phyloP scores from a whole-genome alignment of 306 rosid genomes.

The Purshia tridentata region DNA sequence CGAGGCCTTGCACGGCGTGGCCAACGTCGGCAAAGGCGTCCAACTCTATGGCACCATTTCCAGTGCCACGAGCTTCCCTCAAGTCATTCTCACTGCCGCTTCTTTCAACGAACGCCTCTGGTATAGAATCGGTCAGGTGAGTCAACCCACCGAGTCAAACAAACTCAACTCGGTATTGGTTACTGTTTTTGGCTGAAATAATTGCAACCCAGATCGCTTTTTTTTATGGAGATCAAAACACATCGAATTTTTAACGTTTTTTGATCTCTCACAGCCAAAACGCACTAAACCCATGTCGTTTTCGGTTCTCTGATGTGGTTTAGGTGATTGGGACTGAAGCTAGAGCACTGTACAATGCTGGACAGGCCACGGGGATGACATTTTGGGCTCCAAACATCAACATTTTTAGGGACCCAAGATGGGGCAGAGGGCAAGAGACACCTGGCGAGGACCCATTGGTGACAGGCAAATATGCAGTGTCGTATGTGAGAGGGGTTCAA shows the following conservation, averaged over 20 bases:
- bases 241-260: not conserved
- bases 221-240: not conserved
- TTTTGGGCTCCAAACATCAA: conserved; percentile 97
- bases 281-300: no score
- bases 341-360: conserved; percentile 72
- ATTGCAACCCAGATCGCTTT: not conserved
- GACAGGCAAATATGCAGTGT: conserved; percentile 56
- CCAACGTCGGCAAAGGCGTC: conserved; percentile 52
- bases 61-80: conserved; percentile 87
- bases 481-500: conserved; percentile 81
- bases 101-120: conserved; percentile 71
- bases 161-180: not conserved
- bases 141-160: conserved; percentile 8
- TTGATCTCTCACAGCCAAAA: not conserved
- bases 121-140: conserved; percentile 72
- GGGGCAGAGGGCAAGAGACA: conserved; percentile 99
- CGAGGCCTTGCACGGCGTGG: conserved; percentile 85
- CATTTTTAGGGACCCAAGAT: conserved; percentile 89
- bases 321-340: conserved; percentile 77
- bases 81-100: conserved; percentile 87
- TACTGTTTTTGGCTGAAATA: not conserved
- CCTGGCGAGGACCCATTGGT: conserved; percentile 88
- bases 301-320: no score
- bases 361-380: conserved; percentile 78
- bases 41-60: conserved; percentile 40